Percentiles rank a stretch among this genome's conserved stretches.
Evolutionary conservation across 495 filamentous ascomycete genomes (phyloP).

Genomic region (Trichocladium uniseriatum): DNA sequence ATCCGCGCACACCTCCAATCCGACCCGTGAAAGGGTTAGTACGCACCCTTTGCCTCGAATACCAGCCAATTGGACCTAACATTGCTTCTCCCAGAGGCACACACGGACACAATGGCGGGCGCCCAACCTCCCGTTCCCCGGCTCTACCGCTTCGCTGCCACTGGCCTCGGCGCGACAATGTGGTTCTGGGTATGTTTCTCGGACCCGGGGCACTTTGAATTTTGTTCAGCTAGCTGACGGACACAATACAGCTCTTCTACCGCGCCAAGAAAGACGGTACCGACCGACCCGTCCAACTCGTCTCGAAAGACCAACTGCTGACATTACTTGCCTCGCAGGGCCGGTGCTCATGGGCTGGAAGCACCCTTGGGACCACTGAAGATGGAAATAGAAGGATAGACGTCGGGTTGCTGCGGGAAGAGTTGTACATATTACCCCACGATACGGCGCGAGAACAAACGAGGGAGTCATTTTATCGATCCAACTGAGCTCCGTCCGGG

Average conservation of each 20-base stretch:
- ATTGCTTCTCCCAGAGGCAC: not conserved
- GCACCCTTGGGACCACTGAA: conserved; percentile 95
- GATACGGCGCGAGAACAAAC: not conserved
- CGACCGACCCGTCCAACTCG: not conserved
- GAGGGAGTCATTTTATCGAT: not conserved
- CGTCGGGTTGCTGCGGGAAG: not conserved
- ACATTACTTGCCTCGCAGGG: conserved; percentile 24
- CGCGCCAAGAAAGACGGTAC: conserved; percentile 84
- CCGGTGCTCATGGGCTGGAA: conserved; percentile 85
- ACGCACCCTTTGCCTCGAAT: not conserved
- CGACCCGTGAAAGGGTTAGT: conserved; percentile 3
- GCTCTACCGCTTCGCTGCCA: conserved; percentile 76
- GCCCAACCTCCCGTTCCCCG: conserved; percentile 29
- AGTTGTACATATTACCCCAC: conserved; percentile 15
- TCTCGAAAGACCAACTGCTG: not conserved
- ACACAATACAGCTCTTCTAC: conserved; percentile 66
- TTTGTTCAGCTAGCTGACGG: not conserved
- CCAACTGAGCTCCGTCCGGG: too few relatives aligned
- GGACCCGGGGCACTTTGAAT: too few relatives aligned
- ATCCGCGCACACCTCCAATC: conserved; percentile 3
- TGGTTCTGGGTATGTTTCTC: conserved; percentile 87
- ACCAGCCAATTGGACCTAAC: not conserved
- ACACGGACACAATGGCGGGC: conserved; percentile 22
- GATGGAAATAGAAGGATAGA: conserved; percentile 1
- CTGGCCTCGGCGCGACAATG: conserved; percentile 86